Conservation (phyloP, 164 flowering plant species). For the Stephania cephalantha region DNA sequence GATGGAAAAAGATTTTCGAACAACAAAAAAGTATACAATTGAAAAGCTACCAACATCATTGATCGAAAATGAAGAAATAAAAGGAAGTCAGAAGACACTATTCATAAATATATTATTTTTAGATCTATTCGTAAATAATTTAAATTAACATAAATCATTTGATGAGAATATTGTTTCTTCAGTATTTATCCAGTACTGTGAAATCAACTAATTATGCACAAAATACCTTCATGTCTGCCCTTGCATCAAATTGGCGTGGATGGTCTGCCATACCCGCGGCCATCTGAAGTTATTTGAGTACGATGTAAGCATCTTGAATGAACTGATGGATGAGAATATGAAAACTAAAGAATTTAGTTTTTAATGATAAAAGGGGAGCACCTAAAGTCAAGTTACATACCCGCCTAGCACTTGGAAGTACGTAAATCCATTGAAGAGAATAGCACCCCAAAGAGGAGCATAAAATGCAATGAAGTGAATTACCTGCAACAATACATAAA, state of each 20-base stretch:
- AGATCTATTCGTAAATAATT: too few relatives aligned
- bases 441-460: conserved; percentile 94
- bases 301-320: conserved; percentile 1
- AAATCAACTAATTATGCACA: not conserved
- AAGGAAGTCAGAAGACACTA: not conserved
- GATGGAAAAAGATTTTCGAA: not conserved
- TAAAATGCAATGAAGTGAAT: conserved; percentile 89
- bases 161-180: not conserved
- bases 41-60: not conserved
- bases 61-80: not conserved
- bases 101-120: too few relatives aligned
- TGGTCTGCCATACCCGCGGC: conserved; percentile 89
- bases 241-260: conserved; percentile 51
- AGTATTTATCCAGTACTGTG: not conserved
- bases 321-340: not conserved
- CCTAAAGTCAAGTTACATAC: conserved; percentile 37
- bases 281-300: conserved; percentile 56
- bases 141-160: not conserved
- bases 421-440: conserved; percentile 87
- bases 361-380: not conserved
- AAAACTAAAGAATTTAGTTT: not conserved
- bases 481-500: conserved; percentile 46
- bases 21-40: too few relatives aligned
- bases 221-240: conserved; percentile 77
- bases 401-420: conserved; percentile 98